A percentile compares a stretch with the other conserved stretches of the same genome.
Conservation (phyloP, 176 grass and related monocot genomes). For the Paspalum vaginatum region DNA sequence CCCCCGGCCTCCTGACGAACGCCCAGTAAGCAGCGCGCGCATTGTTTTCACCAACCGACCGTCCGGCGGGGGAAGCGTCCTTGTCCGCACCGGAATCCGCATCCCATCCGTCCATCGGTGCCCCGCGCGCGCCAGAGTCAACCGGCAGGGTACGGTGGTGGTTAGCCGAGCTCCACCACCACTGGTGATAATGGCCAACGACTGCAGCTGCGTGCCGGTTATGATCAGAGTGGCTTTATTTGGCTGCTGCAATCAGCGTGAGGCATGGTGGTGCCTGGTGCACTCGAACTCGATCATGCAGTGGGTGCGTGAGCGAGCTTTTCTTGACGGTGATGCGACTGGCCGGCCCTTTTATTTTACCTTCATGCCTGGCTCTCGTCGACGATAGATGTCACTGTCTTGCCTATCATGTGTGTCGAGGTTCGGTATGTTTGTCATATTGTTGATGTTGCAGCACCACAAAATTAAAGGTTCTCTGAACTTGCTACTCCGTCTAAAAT, state of each 20-base stretch:
- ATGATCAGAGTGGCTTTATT: neutral
- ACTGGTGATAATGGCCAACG: no score
- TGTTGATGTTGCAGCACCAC: neutral
- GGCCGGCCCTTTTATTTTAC: neutral
- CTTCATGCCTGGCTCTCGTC: neutral
- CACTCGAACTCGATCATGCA: neutral
- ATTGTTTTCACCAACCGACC: slow-evolving; percentile 47
- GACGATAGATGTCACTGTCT: neutral
- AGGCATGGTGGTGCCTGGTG: neutral
- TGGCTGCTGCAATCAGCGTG: neutral
- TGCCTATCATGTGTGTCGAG: slow-evolving; percentile 5
- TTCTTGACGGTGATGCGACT: neutral
- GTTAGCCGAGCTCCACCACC: slow-evolving; percentile 29
- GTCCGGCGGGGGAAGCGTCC: slow-evolving; percentile 46
- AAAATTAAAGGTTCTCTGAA: no score
- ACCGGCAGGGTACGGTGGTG: neutral
- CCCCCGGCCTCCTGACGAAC: neutral
- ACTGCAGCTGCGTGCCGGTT: neutral
- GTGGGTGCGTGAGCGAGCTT: neutral
- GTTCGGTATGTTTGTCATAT: neutral
- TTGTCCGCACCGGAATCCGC: slow-evolving; percentile 39
- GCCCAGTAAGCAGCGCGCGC: slow-evolving; percentile 1
- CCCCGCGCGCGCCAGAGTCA: neutral
- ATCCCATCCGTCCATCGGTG: neutral
- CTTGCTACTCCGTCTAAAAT: no score